A percentile compares a stretch with the other conserved stretches of the same genome.
phyloP scores from a whole-genome alignment of 176 grass and related monocot genomes.

The Triticum monococcum region DNA sequence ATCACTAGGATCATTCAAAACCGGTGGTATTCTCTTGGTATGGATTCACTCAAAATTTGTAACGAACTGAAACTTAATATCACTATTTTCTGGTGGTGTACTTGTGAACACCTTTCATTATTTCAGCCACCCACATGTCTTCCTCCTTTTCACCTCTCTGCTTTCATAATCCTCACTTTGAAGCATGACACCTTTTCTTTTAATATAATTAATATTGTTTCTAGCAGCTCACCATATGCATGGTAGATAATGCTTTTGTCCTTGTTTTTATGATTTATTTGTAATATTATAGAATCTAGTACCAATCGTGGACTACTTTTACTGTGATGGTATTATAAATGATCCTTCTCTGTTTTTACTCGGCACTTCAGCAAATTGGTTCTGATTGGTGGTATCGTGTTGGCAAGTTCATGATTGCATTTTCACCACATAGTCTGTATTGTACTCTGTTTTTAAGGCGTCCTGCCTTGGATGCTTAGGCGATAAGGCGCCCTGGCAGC shows the following conservation, averaged over 20 bases:
- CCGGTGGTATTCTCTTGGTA: conserved; percentile 98
- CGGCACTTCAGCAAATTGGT: background rate
- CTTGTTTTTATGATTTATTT: background rate
- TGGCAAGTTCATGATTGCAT: background rate
- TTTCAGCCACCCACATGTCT: background rate
- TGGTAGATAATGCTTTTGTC: background rate
- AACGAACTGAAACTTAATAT: background rate
- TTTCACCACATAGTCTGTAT: background rate
- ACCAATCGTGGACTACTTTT: background rate
- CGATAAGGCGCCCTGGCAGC: too few species aligned
- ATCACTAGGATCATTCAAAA: conserved; percentile 96
- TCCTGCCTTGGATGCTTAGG: too few species aligned
- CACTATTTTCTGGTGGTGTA: background rate
- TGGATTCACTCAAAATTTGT: conserved; percentile 11
- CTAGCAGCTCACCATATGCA: background rate
- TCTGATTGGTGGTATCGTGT: background rate
- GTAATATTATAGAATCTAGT: background rate
- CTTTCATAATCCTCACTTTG: background rate
- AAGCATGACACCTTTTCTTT: background rate
- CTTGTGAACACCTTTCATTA: background rate
- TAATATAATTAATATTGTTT: background rate
- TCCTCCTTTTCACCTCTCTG: background rate
- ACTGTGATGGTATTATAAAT: background rate
- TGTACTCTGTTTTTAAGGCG: background rate
- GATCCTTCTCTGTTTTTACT: background rate